Conservation (phyloP, 2,329 filamentous ascomycete genomes). For the Claviceps sp. region DNA sequence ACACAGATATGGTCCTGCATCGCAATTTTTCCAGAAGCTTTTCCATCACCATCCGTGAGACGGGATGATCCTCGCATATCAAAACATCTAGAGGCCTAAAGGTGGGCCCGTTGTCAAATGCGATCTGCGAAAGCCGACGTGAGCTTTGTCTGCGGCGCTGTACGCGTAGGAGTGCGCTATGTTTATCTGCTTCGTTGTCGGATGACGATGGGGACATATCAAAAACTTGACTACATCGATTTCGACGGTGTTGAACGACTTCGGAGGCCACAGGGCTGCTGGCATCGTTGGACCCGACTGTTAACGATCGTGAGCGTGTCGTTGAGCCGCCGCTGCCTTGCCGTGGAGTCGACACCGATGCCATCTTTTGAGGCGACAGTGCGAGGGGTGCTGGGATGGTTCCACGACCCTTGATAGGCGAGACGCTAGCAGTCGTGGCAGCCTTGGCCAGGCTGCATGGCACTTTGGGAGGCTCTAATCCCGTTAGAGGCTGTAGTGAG, state of each 20-base stretch:
- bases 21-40: slow-evolving; percentile 89
- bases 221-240: slow-evolving; percentile 85
- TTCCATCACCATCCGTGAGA: slow-evolving; percentile 98
- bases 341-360: slow-evolving; percentile 42
- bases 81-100: slow-evolving; percentile 88
- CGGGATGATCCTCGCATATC: slow-evolving; percentile 95
- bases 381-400: slow-evolving; percentile 36
- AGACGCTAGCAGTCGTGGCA: slow-evolving; percentile 38
- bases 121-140: slow-evolving; percentile 84
- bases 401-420: slow-evolving; percentile 43
- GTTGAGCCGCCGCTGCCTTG: slow-evolving; percentile 47
- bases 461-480: slow-evolving; percentile 58
- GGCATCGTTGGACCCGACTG: slow-evolving; percentile 86
- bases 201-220: slow-evolving; percentile 96
- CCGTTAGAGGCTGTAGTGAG: slow-evolving; percentile 53
- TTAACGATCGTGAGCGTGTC: slow-evolving; percentile 73
- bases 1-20: slow-evolving; percentile 84
- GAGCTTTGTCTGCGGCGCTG: slow-evolving; percentile 92
- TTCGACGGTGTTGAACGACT: slow-evolving; percentile 65
- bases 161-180: slow-evolving; percentile 80
- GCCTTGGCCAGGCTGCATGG: slow-evolving; percentile 48
- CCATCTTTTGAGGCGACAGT: slow-evolving; percentile 49
- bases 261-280: slow-evolving; percentile 64
- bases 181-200: slow-evolving; percentile 88
- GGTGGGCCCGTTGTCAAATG: slow-evolving; percentile 65